phyloP scores from a whole-genome alignment of 805 yeast species.

The Kluyveromyces starmeri region DNA sequence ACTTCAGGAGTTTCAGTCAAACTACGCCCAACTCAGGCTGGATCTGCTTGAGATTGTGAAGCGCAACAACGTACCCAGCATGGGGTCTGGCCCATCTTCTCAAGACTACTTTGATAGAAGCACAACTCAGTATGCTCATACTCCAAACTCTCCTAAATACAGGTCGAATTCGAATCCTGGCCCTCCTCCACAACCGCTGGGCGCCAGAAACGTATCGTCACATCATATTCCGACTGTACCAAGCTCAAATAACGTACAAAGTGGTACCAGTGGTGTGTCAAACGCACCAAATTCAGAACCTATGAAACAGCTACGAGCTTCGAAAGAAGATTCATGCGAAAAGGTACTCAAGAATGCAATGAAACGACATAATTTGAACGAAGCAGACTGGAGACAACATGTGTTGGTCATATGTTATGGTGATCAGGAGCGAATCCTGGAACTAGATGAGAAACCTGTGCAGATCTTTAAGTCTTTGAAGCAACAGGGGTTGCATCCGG shows the following conservation, averaged over 20 bases:
- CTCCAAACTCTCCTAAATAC: constrained; percentile 6
- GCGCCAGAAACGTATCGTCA: constrained; percentile 8
- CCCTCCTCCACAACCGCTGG: constrained; percentile 6
- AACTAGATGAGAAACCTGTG: constrained; percentile 83
- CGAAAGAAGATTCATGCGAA: constrained; percentile 85
- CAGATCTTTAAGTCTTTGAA: constrained; percentile 73
- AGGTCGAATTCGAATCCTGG: constrained; percentile 4
- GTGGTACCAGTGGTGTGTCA: constrained; percentile 6
- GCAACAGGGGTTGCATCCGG: constrained; percentile 80
- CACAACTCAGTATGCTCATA: constrained; percentile 8
- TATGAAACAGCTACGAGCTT: constrained; percentile 72
- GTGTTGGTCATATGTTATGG: constrained; percentile 86
- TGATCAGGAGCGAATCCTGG: constrained; percentile 77
- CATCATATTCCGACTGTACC: constrained; percentile 8
- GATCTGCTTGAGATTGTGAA: constrained; percentile 26
- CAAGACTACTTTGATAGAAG: constrained; percentile 17
- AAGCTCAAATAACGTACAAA: constrained; percentile 6
- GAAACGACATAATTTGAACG: constrained; percentile 70
- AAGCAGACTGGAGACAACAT: constrained; percentile 79
- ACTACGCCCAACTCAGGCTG: constrained; percentile 21
- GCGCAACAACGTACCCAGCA: constrained; percentile 8
- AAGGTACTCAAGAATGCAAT: constrained; percentile 82
- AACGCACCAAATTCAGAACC: constrained; percentile 41
- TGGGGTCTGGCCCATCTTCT: constrained; percentile 1
- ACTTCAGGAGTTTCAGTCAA: constrained; percentile 26